Base-by-base conservation (phyloP, 768 basidiomycete species). In the Saitozyma sp. region DNA sequence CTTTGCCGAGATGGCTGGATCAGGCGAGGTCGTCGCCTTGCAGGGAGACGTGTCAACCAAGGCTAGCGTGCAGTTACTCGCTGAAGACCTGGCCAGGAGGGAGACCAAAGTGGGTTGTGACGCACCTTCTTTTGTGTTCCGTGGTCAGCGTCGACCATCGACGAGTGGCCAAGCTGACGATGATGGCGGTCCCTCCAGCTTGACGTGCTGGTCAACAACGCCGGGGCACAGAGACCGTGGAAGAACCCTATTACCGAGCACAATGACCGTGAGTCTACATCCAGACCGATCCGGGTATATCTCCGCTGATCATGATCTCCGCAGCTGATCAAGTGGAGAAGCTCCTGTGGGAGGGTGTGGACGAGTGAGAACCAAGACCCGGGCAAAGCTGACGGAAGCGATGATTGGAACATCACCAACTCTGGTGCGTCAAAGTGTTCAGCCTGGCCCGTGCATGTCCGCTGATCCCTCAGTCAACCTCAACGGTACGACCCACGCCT, bases 161-260 rank as follows among this genome's bases (percentile, higher is more conserved):
- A 43, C 49, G 11, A 16, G 9, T 50, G 9, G 1, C 49, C 49
- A n/a, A 50, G 9, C 17, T 50, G 9, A 29, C 9, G 17, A 50
- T 14, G 9, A 11, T 50, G 49, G n/a, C 49, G 9, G 14, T 38
- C 39, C 5, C 29, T 29, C 29, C 46, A 55, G 38, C 64, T 71
- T 48, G 74, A 78, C 56, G 62, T 66, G 8, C 62, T 78, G 19
- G 64, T 78, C 63, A 78, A 78, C 56, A 73, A 73, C 50, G 75
- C 77, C 0, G 77, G 75, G 0, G 71, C 77, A 3, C 60, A 63
- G 14, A 62, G 50, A n/a, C 63, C 62, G 8, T 77, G 73, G 62
- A 63, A 60, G 39, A 51, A 64, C 43, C 2, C 37, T 29, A 39
- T 61, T 58, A 58, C 50, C 37, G 19, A 68, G 39, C 43, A 58